A percentile compares a stretch with the other conserved stretches of the same genome.
These are phyloP conservation scores for Rhodotorula graminis DNA, from an alignment of 768 basidiomycete genomes.

Conservation along the genomic window DNA sequence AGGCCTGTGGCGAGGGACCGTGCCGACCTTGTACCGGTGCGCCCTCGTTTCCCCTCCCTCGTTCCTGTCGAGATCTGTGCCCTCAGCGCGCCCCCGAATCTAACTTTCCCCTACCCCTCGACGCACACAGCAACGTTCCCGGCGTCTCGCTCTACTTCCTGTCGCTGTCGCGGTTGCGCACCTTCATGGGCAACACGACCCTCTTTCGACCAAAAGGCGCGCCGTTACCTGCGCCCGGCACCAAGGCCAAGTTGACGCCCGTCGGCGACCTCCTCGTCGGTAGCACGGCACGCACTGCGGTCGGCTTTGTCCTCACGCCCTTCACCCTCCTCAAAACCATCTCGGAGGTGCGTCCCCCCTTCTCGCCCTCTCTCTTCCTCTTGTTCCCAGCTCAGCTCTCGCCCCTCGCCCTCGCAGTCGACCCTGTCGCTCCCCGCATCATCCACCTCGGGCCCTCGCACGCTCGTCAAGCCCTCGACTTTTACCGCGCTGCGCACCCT, in stretches of 20 bases:
- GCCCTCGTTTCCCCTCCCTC: neutral
- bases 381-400: neutral
- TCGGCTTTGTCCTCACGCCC: slow-evolving; percentile 50
- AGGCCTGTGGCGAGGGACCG: slow-evolving; percentile 35
- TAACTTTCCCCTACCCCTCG: neutral
- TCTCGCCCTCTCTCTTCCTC: neutral
- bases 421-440: neutral
- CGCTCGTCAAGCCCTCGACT: neutral
- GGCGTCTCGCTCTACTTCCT: slow-evolving; percentile 52
- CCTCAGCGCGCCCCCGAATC: neutral
- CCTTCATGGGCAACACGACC: slow-evolving; percentile 42
- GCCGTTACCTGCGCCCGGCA: slow-evolving; percentile 10
- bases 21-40: slow-evolving; percentile 38
- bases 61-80: neutral
- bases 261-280: slow-evolving; percentile 49
- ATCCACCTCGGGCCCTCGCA: neutral
- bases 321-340: slow-evolving; percentile 50
- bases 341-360: slow-evolving; percentile 45
- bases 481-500: slow-evolving; percentile 43
- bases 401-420: neutral
- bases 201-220: slow-evolving; percentile 42
- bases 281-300: slow-evolving; percentile 48
- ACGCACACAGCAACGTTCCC: slow-evolving; percentile 49
- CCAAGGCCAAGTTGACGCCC: slow-evolving; percentile 46
- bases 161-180: slow-evolving; percentile 47